Evolutionary conservation across 306 rosid genomes (phyloP), one percentile per base, ranked within the genome.

Genomic region (Lathyrus oleraceus): DNA sequence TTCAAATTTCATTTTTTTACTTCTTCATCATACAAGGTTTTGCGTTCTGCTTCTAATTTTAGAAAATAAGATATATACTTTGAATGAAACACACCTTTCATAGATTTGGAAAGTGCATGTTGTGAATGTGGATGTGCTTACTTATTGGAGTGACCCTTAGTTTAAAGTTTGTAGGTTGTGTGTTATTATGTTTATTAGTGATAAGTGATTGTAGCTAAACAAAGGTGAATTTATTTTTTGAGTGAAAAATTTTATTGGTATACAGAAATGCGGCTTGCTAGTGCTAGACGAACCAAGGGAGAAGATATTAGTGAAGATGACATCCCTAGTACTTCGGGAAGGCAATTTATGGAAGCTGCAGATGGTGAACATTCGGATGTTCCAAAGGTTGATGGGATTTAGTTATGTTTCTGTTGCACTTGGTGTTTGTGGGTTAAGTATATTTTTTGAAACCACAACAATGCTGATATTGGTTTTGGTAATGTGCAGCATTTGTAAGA

Each of bases 251-350:
- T 77, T 75, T 6, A 36, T 16, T 39, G 69, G 49, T 76, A 27
- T 62, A 69, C 91, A 94, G 99, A 94, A 81, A 85, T 94, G 91
- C 86, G 81, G 44, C 99, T 94, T 79, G 84, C 99, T 10, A 73
- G 79, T 76, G 97, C 95, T 47, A 91, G 92, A 83, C 78, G 83
- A 81, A 84, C 87, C 1, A 94, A 87, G 84, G 82, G 79, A 14
- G 99, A 94, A 23, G 96, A 91, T 67, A 73, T 85, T 77, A 79
- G 86, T 65, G 99, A 94, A 64, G 99, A 91, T 79, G 99, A 94
- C 52, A 70, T 86, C 72, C 99, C 99, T 17, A 91, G 97, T 84
- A 94, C 99, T 43, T 94, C 96, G 0, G 99, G 99, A 78, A 80
- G 99, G 86, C 97, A 89, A 47, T 92, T 87, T 68, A 47, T 67